A percentile compares a stretch with the other conserved stretches of the same genome.
phyloP scores from a whole-genome alignment of 169 alveolate species.

The Perkinsus olseni region DNA sequence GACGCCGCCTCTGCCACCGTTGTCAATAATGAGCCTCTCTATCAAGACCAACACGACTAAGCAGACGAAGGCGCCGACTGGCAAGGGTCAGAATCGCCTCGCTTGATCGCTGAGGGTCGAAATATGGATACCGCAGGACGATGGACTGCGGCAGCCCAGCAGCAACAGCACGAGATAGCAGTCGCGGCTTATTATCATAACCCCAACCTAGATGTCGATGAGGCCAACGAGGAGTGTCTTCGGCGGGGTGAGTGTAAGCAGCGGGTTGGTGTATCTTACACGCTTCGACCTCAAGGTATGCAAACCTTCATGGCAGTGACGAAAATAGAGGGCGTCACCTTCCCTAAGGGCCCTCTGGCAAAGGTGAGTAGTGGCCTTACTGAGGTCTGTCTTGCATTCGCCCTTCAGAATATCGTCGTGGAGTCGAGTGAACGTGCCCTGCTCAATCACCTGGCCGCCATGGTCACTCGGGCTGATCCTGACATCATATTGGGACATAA shows the following conservation, averaged over 20 bases:
- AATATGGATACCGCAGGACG: slow-evolving; percentile 2
- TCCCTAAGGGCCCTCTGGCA: not conserved
- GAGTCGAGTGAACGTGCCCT: slow-evolving; percentile 13
- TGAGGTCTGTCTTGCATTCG: not conserved
- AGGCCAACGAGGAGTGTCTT: not conserved
- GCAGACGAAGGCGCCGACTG: not conserved
- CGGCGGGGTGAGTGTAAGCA: not conserved
- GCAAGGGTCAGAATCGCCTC: not conserved
- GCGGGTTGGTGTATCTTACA: not conserved
- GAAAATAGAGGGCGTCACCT: not conserved
- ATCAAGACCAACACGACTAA: not conserved
- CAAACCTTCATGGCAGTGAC: not conserved
- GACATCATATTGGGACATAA: slow-evolving; percentile 29
- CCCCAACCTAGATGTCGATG: not conserved
- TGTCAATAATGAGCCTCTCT: slow-evolving; percentile 4
- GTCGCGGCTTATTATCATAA: not conserved
- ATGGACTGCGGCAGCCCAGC: slow-evolving; percentile 3
- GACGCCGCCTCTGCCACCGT: slow-evolving; percentile 18
- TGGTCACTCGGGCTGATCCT: slow-evolving; percentile 19
- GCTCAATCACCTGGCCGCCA: slow-evolving; percentile 5
- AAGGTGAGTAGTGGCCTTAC: not conserved
- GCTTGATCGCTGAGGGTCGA: not conserved
- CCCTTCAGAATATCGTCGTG: slow-evolving; percentile 12
- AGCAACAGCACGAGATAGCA: slow-evolving; percentile 18
- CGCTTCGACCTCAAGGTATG: not conserved